These are phyloP conservation scores for Bolboschoenoplectus hybrid DNA, from an alignment of 202 grass and related monocot species.

Conservation along the genomic window DNA sequence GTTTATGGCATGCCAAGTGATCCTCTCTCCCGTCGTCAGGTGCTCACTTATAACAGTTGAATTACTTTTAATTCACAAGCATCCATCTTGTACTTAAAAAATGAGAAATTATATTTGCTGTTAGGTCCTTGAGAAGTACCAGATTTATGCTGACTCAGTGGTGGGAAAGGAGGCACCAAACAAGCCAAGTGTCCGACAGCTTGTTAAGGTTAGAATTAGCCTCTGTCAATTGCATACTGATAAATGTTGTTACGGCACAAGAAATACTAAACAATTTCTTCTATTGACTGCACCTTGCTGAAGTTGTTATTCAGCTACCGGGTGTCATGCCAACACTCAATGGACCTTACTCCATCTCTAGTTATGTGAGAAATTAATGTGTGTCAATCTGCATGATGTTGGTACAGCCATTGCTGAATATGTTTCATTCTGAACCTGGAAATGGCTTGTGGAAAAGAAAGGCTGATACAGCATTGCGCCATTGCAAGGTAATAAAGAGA, in stretches of 20 bases:
- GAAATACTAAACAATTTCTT: not conserved
- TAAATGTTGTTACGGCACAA: constrained; percentile 10
- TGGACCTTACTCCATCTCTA: not conserved
- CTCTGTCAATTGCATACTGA: not conserved
- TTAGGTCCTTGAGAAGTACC: constrained; percentile 85
- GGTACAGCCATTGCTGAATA: constrained; percentile 70
- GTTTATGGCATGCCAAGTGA: constrained; percentile 62
- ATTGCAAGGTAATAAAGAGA: constrained; percentile 62
- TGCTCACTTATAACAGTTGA: constrained; percentile 44
- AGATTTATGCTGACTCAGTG: constrained; percentile 87
- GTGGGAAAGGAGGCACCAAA: constrained; percentile 73
- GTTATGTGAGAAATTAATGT: not conserved
- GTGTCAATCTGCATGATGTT: constrained; percentile 34
- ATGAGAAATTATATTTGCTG: constrained; percentile 42
- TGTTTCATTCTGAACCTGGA: constrained; percentile 95
- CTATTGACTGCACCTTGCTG: not conserved
- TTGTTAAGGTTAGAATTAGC: constrained; percentile 75
- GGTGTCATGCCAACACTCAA: not conserved
- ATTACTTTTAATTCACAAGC: constrained; percentile 26
- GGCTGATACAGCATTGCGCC: constrained; percentile 67
- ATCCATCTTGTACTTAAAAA: constrained; percentile 31
- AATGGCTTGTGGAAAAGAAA: constrained; percentile 93
- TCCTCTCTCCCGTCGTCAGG: constrained; percentile 76
- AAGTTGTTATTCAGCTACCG: not conserved
- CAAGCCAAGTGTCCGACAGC: constrained; percentile 76